These are phyloP conservation scores for Triadica sebifera DNA, from an alignment of 345 rosid genomes.

Conservation along the genomic window DNA sequence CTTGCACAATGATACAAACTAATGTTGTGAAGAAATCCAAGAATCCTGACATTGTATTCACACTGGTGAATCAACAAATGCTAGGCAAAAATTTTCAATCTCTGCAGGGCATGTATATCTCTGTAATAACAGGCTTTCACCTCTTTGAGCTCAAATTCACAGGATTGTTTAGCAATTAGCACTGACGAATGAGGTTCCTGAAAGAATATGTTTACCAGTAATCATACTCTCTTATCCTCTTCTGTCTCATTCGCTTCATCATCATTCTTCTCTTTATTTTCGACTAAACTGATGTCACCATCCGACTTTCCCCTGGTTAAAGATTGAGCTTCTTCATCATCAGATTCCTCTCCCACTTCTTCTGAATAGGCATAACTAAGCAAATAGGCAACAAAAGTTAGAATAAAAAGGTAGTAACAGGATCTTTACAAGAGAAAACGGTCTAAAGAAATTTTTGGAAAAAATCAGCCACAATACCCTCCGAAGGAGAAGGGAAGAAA, in stretches of 20 bases:
- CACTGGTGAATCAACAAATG: too few species aligned
- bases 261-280: constrained; percentile 49
- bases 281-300: constrained; percentile 65
- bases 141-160: constrained; percentile 2
- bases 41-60: background rate
- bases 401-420: constrained; percentile 3
- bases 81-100: constrained; percentile 9
- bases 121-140: background rate
- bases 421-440: background rate
- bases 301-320: constrained; percentile 59
- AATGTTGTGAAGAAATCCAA: background rate
- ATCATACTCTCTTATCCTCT: constrained; percentile 76
- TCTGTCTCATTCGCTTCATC: constrained; percentile 56
- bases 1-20: background rate
- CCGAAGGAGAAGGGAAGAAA: background rate
- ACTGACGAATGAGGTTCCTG: background rate
- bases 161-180: constrained; percentile 12
- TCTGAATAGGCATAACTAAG: constrained; percentile 83
- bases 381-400: constrained; percentile 16
- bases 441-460: background rate
- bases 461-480: background rate
- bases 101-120: background rate
- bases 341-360: constrained; percentile 56
- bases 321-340: constrained; percentile 69
- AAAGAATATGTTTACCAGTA: background rate